phyloP scores from a whole-genome alignment of 2,329 filamentous ascomycete species.

The Alternaria ethzedia region DNA sequence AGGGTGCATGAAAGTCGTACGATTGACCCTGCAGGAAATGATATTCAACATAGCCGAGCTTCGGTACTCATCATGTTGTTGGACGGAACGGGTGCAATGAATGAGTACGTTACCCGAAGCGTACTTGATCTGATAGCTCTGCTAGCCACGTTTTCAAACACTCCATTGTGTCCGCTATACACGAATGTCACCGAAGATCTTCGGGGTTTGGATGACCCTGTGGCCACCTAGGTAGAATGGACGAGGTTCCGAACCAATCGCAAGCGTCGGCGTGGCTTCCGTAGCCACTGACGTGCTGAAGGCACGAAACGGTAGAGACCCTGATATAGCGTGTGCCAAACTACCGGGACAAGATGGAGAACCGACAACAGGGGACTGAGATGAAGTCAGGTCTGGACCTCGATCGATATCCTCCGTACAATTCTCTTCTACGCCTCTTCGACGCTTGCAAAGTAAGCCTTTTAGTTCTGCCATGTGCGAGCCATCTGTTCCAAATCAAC shows the following conservation, averaged over 20 bases:
- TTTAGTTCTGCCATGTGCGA: background rate
- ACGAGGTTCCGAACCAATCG: background rate
- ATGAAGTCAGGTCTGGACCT: constrained; percentile 4
- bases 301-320: constrained; percentile 5
- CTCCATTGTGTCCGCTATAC: background rate
- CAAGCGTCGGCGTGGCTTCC: background rate
- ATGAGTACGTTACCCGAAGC: background rate
- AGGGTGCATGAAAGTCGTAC: background rate
- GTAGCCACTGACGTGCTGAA: background rate
- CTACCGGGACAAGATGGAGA: constrained; percentile 1
- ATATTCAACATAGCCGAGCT: background rate
- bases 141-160: background rate
- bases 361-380: constrained; percentile 1
- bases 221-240: background rate
- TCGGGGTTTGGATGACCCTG: constrained; percentile 8
- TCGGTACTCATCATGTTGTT: background rate
- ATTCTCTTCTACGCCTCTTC: background rate
- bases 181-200: constrained; percentile 7
- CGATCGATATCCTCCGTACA: constrained; percentile 6
- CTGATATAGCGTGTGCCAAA: constrained; percentile 5
- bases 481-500: background rate
- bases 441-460: background rate
- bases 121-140: background rate
- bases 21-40: background rate
- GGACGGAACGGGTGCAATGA: background rate